Percentiles rank a stretch among this genome's conserved stretches.
Evolutionary conservation across 2,329 filamentous ascomycete genomes (phyloP).

Genomic region (Aspergillus fructus): DNA sequence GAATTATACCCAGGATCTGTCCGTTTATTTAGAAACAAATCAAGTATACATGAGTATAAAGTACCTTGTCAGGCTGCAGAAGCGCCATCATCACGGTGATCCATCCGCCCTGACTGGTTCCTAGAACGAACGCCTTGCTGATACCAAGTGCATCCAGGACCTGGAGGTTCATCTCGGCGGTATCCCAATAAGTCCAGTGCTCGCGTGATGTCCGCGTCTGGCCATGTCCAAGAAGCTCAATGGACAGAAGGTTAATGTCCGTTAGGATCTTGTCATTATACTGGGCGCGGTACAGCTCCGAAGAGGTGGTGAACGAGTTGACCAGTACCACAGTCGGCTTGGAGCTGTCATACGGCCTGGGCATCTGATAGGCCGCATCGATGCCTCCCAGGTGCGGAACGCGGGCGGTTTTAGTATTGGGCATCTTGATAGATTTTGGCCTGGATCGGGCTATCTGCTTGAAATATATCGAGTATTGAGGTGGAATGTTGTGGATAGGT

Average conservation of each 20-base stretch:
- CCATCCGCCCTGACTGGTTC: not conserved
- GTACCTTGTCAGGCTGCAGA: not conserved
- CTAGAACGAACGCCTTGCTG: not conserved
- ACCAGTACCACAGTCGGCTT: not conserved
- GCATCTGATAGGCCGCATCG: not conserved
- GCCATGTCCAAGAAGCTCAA: not conserved
- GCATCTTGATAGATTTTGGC: not conserved
- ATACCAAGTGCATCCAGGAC: not conserved
- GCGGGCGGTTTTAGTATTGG: not conserved
- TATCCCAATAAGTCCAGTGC: not conserved
- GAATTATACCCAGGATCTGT: not conserved
- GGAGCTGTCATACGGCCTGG: not conserved
- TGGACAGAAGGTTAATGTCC: not conserved
- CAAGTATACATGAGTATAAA: not conserved
- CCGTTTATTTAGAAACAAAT: not conserved
- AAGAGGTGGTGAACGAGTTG: not conserved
- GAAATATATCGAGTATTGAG: too few relatives aligned
- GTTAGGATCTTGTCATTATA: not conserved
- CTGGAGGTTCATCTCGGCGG: not conserved
- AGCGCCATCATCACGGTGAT: not conserved
- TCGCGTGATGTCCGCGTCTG: not conserved
- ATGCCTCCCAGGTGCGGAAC: not conserved
- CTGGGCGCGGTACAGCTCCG: not conserved
- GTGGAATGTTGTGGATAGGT: too few relatives aligned
- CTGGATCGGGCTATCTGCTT: too few relatives aligned